phyloP scores from a whole-genome alignment of 2,329 filamentous ascomycete species.

The Diaporthe batatas region DNA sequence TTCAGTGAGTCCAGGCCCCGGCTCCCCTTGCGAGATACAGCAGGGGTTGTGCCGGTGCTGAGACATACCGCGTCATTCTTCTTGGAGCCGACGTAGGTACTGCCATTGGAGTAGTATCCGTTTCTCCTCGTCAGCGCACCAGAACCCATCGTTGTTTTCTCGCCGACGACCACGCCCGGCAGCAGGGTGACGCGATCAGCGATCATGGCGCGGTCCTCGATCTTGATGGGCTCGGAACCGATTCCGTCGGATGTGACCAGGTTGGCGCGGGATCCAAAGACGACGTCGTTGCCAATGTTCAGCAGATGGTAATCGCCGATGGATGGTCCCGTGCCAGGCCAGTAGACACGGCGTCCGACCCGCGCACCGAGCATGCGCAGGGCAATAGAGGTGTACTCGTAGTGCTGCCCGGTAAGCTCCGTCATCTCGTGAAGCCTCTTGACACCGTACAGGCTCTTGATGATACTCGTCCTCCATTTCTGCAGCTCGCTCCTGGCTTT shows the following conservation, averaged over 20 bases:
- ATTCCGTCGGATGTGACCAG: constrained; percentile 65
- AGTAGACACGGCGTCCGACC: constrained; percentile 67
- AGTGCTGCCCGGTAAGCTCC: constrained; percentile 66
- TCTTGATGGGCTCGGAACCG: constrained; percentile 61
- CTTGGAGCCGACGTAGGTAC: constrained; percentile 66
- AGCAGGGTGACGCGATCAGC: constrained; percentile 67
- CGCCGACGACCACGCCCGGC: constrained; percentile 64
- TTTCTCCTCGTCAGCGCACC: constrained; percentile 64
- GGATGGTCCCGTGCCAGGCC: constrained; percentile 68
- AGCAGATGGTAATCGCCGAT: constrained; percentile 68
- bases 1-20: constrained; percentile 36
- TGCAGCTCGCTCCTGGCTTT: constrained; percentile 53
- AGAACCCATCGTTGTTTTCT: constrained; percentile 65
- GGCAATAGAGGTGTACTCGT: constrained; percentile 66
- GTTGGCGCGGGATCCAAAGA: constrained; percentile 69
- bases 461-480: constrained; percentile 59
- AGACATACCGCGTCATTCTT: constrained; percentile 63
- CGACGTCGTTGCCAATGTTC: constrained; percentile 69
- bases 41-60: constrained; percentile 1
- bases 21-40: background rate
- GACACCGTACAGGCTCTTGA: constrained; percentile 59
- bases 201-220: constrained; percentile 66
- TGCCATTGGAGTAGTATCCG: constrained; percentile 58
- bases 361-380: constrained; percentile 65
- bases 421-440: constrained; percentile 62